Conservation (phyloP, 2,329 filamentous ascomycete genomes). For the Colletotrichum lupini region DNA sequence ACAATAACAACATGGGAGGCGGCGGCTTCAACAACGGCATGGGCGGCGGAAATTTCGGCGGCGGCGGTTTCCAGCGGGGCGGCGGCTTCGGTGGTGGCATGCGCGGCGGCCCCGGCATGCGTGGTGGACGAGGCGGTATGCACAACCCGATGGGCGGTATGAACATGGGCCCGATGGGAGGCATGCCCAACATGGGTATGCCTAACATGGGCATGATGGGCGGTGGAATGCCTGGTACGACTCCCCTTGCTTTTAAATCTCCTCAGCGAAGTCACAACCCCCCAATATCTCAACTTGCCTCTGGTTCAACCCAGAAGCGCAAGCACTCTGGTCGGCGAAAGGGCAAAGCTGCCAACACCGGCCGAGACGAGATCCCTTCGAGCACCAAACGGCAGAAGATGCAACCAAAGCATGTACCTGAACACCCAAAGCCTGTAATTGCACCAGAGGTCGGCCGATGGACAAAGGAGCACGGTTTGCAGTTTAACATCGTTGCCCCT, state of each 20-base stretch:
- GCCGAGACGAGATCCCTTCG: neutral
- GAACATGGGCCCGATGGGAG: conserved; percentile 59
- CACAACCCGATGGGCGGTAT: conserved; percentile 64
- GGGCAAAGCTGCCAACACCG: conserved; percentile 3
- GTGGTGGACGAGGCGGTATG: conserved; percentile 52
- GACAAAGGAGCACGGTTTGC: conserved; percentile 11
- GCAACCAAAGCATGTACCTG: neutral
- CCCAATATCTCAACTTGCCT: neutral
- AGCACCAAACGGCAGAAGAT: conserved; percentile 2
- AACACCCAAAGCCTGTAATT: neutral
- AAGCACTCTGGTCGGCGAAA: neutral
- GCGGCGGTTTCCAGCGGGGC: conserved; percentile 59
- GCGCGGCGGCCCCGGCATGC: conserved; percentile 54
- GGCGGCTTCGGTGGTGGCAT: conserved; percentile 61
- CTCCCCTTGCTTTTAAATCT: conserved; percentile 23
- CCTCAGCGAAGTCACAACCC: neutral
- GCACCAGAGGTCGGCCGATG: conserved; percentile 3
- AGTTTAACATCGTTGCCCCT: neutral
- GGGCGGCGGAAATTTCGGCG: conserved; percentile 60
- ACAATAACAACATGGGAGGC: conserved; percentile 59
- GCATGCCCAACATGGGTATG: conserved; percentile 61
- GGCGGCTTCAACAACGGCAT: conserved; percentile 60
- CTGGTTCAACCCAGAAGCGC: neutral
- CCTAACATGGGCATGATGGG: conserved; percentile 61
- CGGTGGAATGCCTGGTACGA: conserved; percentile 66